Percentiles rank a stretch among this genome's conserved stretches.
Evolutionary conservation across 371 early-diverging fungal genomes (phyloP).

Genomic region (Mucor plumbeus): DNA sequence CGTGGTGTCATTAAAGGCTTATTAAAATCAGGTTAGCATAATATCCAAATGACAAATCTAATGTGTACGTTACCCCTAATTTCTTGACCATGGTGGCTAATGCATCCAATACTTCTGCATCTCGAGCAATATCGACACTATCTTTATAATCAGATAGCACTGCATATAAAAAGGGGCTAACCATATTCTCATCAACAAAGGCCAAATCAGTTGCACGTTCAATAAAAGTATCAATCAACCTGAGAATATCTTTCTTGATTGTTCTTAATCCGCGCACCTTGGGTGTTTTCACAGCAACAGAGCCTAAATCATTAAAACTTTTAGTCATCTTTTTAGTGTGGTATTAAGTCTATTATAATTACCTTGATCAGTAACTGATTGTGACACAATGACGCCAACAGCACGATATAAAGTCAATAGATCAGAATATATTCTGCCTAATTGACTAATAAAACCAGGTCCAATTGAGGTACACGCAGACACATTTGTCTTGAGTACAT

Average conservation of each 20-base stretch:
- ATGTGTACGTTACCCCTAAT: constrained; percentile 67
- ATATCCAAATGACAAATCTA: background rate
- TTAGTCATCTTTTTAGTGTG: background rate
- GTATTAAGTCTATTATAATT: background rate
- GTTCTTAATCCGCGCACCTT: constrained; percentile 90
- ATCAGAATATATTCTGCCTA: constrained; percentile 88
- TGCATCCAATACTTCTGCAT: constrained; percentile 92
- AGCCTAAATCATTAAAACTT: constrained; percentile 1
- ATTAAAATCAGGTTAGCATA: background rate
- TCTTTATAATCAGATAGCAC: constrained; percentile 89
- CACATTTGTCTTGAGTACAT: constrained; percentile 94
- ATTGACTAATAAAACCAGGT: constrained; percentile 81
- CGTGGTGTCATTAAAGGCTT: constrained; percentile 79
- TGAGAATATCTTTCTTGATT: constrained; percentile 94
- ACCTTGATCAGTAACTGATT: constrained; percentile 69
- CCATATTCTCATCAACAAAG: constrained; percentile 78
- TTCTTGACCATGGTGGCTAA: constrained; percentile 82
- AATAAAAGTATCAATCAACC: constrained; percentile 88
- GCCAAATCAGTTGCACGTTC: constrained; percentile 78
- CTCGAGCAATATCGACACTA: constrained; percentile 86
- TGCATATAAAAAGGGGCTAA: constrained; percentile 90
- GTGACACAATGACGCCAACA: constrained; percentile 84
- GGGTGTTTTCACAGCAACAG: constrained; percentile 89
- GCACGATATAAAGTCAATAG: constrained; percentile 91
- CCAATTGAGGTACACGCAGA: constrained; percentile 91